Base-by-base conservation (phyloP, 192 early-diverging fungal species). In the Lunasporangiospora selenospora region DNA sequence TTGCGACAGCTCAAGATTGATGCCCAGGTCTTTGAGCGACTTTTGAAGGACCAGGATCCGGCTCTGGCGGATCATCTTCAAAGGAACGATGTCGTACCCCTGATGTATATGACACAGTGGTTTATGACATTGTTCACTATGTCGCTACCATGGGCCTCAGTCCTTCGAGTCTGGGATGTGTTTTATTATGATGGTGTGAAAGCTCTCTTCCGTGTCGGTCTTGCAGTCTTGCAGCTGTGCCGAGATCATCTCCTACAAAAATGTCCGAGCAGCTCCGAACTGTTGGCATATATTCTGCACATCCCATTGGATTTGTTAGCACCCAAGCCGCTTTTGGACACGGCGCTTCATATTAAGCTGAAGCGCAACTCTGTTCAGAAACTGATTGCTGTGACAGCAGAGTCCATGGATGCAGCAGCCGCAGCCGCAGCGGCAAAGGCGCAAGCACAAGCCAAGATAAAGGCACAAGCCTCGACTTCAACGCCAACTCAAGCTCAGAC, bases 101-200 rank as follows among this genome's bases (percentile, higher is more conserved):
- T 97, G 33, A 95, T 93, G 90, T 98, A 94, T 42, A 89, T 93
- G 26, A 90, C 96, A 4, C 90, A 92, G 31, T 98, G 96, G 96
- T 96, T 97, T 53, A 77, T 98, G 77, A 96, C 96, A 0, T 67
- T 92, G 6, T 98, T 92, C 57, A 97, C 94, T 4, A 80, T 90
- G 79, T 78, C 89, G 15, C 73, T 97, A 36, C 95, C 95, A 16
- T 98, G 96, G 96, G 76, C 83, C 3, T 84, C 93, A 3, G 93
- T 91, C 2, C 77, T 98, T 36, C 79, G 94, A 13, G 87, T 98
- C 29, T 97, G 95, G 95, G 96, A 98, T 78, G 89, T 93, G 73
- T 92, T 98, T 51, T 85, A 90, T 49, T 90, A 81, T 65, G 90
- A 93, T 76, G 92, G 89, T 61, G 80, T 88, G 45, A 97, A 98